Percentiles rank a stretch among this genome's conserved stretches.
phyloP scores from a whole-genome alignment of 306 rosid genomes.

The Rosa multiflora region DNA sequence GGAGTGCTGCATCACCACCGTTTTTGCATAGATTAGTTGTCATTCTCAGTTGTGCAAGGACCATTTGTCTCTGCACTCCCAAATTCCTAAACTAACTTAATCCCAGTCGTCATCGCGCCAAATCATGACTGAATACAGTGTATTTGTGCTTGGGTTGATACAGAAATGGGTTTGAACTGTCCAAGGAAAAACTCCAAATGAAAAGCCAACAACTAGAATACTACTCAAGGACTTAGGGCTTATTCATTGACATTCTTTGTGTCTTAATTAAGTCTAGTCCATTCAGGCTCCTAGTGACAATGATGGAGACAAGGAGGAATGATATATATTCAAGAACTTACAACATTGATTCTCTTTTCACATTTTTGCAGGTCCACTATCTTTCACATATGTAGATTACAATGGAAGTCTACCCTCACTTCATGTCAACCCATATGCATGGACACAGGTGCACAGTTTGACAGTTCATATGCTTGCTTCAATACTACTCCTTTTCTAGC shows the following conservation, averaged over 20 bases:
- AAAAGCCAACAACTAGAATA: neutral
- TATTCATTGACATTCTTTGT: neutral
- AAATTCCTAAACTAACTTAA: neutral
- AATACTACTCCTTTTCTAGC: neutral
- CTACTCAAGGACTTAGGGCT: neutral
- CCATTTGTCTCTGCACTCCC: neutral
- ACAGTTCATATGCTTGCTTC: neutral
- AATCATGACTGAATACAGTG: neutral
- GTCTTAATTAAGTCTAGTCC: neutral
- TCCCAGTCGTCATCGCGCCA: neutral
- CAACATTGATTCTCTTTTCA: neutral
- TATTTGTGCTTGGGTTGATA: no score
- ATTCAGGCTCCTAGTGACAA: no score
- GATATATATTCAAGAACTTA: neutral
- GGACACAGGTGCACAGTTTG: conserved; percentile 24
- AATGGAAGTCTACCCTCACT: conserved; percentile 29
- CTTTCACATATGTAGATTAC: conserved; percentile 17
- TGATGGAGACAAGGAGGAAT: no score
- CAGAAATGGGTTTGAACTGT: neutral
- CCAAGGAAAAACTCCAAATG: neutral
- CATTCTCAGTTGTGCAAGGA: neutral
- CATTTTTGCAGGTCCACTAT: conserved; percentile 25
- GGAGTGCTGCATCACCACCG: neutral
- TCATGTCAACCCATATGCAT: conserved; percentile 18
- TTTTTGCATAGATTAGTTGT: neutral